A percentile compares a stretch with the other conserved stretches of the same genome.
phyloP scores from a whole-genome alignment of 176 grass and related monocot species.

The Pontederia paniculata region DNA sequence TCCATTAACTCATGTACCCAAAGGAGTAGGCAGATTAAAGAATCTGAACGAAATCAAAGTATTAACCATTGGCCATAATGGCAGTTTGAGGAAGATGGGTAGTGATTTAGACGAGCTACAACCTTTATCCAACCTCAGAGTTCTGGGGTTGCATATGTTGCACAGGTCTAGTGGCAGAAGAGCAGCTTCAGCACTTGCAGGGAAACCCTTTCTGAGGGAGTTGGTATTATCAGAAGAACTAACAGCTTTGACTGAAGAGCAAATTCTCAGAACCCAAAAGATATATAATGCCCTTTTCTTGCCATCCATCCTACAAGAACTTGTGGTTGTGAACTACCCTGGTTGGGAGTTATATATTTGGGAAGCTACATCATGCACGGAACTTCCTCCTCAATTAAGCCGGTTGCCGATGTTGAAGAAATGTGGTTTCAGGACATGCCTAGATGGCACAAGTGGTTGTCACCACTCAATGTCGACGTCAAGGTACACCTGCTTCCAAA shows the following conservation, averaged over 20 bases:
- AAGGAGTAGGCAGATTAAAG: slow-evolving; percentile 13
- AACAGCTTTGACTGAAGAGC: not conserved
- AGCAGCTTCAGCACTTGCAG: slow-evolving; percentile 36
- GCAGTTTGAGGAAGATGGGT: slow-evolving; percentile 35
- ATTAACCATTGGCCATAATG: slow-evolving; percentile 26
- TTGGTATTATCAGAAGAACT: too few species aligned
- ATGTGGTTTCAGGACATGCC: too few species aligned
- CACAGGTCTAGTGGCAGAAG: slow-evolving; percentile 54
- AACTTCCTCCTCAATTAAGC: too few species aligned
- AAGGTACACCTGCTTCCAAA: too few species aligned
- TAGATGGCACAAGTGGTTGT: too few species aligned
- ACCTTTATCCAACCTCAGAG: slow-evolving; percentile 50
- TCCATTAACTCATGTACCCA: slow-evolving; percentile 18
- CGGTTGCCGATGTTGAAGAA: too few species aligned
- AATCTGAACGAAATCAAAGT: not conserved
- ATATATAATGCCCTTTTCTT: slow-evolving; percentile 57
- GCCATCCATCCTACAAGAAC: slow-evolving; percentile 38
- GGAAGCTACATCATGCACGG: too few species aligned
- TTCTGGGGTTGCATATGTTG: slow-evolving; percentile 47
- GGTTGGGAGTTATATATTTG: too few species aligned
- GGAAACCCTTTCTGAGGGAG: slow-evolving; percentile 56
- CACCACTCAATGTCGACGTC: too few species aligned
- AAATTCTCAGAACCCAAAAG: slow-evolving; percentile 39
- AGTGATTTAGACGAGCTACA: too few species aligned
- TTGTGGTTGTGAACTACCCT: too few species aligned